These are phyloP conservation scores for Graphilbum ipis-grandicollis DNA, from an alignment of 2,329 filamentous ascomycete species.

Conservation along the genomic window DNA sequence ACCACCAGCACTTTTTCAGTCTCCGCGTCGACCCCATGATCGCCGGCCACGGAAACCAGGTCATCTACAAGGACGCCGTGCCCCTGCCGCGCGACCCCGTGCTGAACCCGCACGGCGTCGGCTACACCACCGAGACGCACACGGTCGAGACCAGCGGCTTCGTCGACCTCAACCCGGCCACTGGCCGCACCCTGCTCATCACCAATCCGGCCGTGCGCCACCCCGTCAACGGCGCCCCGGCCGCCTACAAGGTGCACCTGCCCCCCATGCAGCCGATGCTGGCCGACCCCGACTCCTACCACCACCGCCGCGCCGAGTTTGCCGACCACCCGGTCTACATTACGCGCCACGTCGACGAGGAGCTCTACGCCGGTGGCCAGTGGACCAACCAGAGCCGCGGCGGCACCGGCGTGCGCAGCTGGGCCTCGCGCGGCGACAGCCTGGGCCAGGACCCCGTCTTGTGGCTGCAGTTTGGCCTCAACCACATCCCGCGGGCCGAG, in stretches of 20 bases:
- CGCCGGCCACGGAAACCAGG: constrained; percentile 37
- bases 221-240: constrained; percentile 21
- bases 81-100: constrained; percentile 20
- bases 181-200: constrained; percentile 30
- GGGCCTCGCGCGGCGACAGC: constrained; percentile 13
- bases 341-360: constrained; percentile 22
- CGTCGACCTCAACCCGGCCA: constrained; percentile 29
- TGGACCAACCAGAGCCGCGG: constrained; percentile 24
- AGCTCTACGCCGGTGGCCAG: constrained; percentile 22
- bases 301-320: constrained; percentile 22
- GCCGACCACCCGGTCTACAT: constrained; percentile 25
- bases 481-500: constrained; percentile 46
- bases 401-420: constrained; percentile 6
- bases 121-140: constrained; percentile 19
- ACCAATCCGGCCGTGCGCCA: constrained; percentile 25
- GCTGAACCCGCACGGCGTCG: constrained; percentile 32
- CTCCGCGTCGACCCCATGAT: constrained; percentile 46
- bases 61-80: constrained; percentile 21
- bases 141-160: constrained; percentile 23
- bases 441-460: constrained; percentile 19
- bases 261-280: constrained; percentile 27
- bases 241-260: constrained; percentile 26
- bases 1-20: constrained; percentile 54
- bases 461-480: constrained; percentile 41
- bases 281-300: constrained; percentile 19